Evolutionary conservation across 192 early-diverging fungal genomes (phyloP).

Genomic region (Endogone sp.): DNA sequence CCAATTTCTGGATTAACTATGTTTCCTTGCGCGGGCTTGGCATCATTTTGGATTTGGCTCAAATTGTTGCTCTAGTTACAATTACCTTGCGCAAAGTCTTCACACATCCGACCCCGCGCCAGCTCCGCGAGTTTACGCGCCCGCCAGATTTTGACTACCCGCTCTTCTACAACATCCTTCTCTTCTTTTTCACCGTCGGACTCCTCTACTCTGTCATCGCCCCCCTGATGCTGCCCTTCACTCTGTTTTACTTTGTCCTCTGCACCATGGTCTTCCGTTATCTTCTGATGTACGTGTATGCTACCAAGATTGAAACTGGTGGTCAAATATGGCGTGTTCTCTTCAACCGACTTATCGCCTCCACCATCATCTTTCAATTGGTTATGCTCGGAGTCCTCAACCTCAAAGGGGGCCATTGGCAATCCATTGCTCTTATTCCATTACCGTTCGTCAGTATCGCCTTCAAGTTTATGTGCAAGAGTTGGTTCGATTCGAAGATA

Average conservation of each 20-base stretch:
- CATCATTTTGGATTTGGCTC: slow-evolving; percentile 66
- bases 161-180: slow-evolving; percentile 58
- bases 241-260: slow-evolving; percentile 55
- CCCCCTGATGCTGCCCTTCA: slow-evolving; percentile 64
- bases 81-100: slow-evolving; percentile 53
- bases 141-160: slow-evolving; percentile 72
- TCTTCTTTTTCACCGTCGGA: slow-evolving; percentile 70
- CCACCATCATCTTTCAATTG: slow-evolving; percentile 64
- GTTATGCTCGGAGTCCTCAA: slow-evolving; percentile 61
- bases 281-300: slow-evolving; percentile 72
- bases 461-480: slow-evolving; percentile 44
- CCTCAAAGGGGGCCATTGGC: slow-evolving; percentile 36
- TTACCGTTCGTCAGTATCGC: slow-evolving; percentile 54
- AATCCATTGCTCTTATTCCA: slow-evolving; percentile 47
- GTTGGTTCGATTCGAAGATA: slow-evolving; percentile 45
- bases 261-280: slow-evolving; percentile 71
- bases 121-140: slow-evolving; percentile 58
- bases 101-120: slow-evolving; percentile 60
- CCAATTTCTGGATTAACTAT: slow-evolving; percentile 75
- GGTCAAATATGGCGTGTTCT: slow-evolving; percentile 68
- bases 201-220: slow-evolving; percentile 69
- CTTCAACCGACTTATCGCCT: slow-evolving; percentile 63
- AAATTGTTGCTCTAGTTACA: slow-evolving; percentile 52
- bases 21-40: slow-evolving; percentile 62
- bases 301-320: slow-evolving; percentile 64